These are phyloP conservation scores for Phytophthora aleatoria DNA, from an alignment of 352 stramenopile species.

Conservation along the genomic window DNA sequence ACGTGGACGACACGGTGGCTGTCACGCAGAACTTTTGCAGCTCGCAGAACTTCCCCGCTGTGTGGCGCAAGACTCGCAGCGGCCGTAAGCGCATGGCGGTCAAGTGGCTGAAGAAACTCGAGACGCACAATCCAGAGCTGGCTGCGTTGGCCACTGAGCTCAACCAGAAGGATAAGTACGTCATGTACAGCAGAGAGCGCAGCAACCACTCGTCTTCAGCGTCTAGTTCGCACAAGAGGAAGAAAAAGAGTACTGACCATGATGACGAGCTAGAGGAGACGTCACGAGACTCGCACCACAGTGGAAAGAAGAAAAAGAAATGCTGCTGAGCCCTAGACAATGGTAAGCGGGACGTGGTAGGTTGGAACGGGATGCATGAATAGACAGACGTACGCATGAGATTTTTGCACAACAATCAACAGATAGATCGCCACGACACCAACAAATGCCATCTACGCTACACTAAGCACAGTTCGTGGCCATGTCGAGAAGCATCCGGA, in stretches of 20 bases:
- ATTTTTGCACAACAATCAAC: conserved; percentile 17
- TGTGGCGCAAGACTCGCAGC: conserved; percentile 89
- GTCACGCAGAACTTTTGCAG: conserved; percentile 96
- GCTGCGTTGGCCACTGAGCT: conserved; percentile 75
- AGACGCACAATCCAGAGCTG: conserved; percentile 83
- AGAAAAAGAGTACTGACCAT: conserved; percentile 43
- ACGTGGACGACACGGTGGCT: conserved; percentile 91
- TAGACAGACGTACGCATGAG: conserved; percentile 14
- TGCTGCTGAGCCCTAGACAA: conserved; percentile 1
- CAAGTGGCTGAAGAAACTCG: conserved; percentile 92
- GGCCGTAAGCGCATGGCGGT: conserved; percentile 95
- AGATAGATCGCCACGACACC: conserved; percentile 5
- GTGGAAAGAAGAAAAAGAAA: conserved; percentile 42
- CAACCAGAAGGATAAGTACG: conserved; percentile 89
- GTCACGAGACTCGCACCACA: conserved; percentile 14
- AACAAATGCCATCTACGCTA: conserved; percentile 3
- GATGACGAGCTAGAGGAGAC: conserved; percentile 25
- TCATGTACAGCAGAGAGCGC: conserved; percentile 71
- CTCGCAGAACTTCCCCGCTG: conserved; percentile 83
- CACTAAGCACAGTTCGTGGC: conserved; percentile 29
- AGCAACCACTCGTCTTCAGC: conserved; percentile 13
- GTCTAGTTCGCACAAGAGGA: conserved; percentile 36
- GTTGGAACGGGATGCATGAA: neutral
- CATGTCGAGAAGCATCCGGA: conserved; percentile 30
- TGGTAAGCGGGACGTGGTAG: neutral